Base-by-base conservation (phyloP, 352 stramenopile genomes). In the Phytopythium litorale region DNA sequence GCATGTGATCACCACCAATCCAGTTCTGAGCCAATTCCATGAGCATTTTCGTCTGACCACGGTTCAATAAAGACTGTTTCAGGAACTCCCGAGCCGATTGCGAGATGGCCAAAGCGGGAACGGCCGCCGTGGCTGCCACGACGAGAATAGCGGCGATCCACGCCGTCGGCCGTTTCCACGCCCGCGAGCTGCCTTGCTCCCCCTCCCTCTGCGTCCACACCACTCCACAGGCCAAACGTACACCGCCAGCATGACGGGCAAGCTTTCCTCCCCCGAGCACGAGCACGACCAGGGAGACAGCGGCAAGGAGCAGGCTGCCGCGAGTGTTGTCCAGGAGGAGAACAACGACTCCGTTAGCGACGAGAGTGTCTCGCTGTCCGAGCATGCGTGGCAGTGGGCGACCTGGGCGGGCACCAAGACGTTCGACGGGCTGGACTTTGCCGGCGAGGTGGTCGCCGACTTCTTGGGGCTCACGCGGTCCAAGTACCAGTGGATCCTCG, bases 401-500 rank as follows among this genome's bases (percentile, higher is more conserved):
- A 71, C 64, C 56, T 91, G 83, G 83, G 81, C 79, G 2, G 76
- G 86, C 21, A 54, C 68, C 21, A 92, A 84, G 63, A 84, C 84
- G 1, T 89, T 77, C 42, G 76, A 89, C 48, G 74, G 72, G 1
- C 71, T 94, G 62, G 84, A 93, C 46, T 96, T 96, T 73, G 83
- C 73, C 0, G 87, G 84, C 4, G 87, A 96, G 65, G 80, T 94
- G 33, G 49, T 93, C 7, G 84, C 82, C 38, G 83, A 91, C 55
- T 95, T 95, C 64, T 56, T 95, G 1, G 84, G 86, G 0, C 81
- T 95, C 54, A 93, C 79, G n/a, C 78, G 75, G 16, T 93, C 82
- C 23, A 87, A 95, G 64, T 93, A 92, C 62, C 84, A 93, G 64
- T 93, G 86, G 82, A 86, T 93, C 43, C 66, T 92, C 52, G 81